Evolutionary conservation across 768 basidiomycete genomes (phyloP).

Genomic region (Psilocybe cyanescens): DNA sequence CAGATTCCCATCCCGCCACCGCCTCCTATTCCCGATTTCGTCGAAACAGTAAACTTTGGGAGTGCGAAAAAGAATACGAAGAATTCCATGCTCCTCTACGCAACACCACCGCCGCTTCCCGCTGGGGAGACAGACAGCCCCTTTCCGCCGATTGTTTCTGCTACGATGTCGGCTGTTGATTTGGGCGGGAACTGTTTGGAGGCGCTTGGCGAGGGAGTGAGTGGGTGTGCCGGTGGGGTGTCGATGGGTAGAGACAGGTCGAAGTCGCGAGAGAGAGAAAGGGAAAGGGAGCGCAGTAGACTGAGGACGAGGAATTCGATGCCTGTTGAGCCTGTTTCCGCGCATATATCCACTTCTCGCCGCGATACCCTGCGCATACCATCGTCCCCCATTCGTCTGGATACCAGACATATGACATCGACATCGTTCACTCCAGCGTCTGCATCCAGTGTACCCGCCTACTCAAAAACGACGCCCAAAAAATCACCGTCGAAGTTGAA

Average conservation of each 20-base stretch:
- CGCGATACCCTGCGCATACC: background rate
- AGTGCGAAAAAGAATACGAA: background rate
- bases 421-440: background rate
- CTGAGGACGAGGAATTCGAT: background rate
- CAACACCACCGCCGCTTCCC: background rate
- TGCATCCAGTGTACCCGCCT: background rate
- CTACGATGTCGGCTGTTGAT: slow-evolving; percentile 10
- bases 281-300: background rate
- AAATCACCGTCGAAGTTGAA: too few species aligned
- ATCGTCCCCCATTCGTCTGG: too few species aligned
- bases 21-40: background rate
- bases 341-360: background rate
- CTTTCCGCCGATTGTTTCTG: background rate
- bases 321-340: background rate
- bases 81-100: background rate
- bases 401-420: too few species aligned
- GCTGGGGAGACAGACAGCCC: too few species aligned
- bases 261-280: background rate
- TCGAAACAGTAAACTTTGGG: background rate
- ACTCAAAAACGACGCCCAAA: too few species aligned
- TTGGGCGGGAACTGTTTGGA: slow-evolving; percentile 2
- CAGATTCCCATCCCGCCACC: background rate
- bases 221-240: background rate
- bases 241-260: background rate
- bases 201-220: background rate